Base-by-base conservation (phyloP, 768 basidiomycete species). In the Lactarius psammicola region DNA sequence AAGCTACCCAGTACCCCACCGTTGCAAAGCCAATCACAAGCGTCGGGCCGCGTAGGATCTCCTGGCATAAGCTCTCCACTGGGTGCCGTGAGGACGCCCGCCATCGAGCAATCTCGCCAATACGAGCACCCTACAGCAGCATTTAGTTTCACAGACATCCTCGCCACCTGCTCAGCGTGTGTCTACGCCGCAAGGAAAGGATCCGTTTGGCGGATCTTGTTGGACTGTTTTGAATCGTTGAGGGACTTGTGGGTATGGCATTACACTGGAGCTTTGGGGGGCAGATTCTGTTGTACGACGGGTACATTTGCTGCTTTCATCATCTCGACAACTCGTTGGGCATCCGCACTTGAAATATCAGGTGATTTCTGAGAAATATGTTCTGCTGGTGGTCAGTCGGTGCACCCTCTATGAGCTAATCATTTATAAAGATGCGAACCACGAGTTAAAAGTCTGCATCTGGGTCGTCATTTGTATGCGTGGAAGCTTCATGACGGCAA, bases 181-280 rank as follows among this genome's bases (percentile, higher is more conserved):
- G 7, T 72, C 60, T 64, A 55, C 77, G 68, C 70, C 74, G 53
- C 81, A 83, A 68, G 80, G 77, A 63, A 94, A 90, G 74, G 92
- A 94, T 75, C 92, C 92, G 49, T 94, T 94, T 71, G 90, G n/a
- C 90, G 7, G 92, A 94, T 76, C 79, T 94, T 40, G 90, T 82
- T 2, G 87, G 87, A 23, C 76, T 94, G 62, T 92, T 94, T 74
- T 94, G 72, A 72, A 59, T 58, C 49, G 33, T 13, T 8, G 42
- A 31, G 9, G 53, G 54, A 15, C 17, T 65, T 20, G 56, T 51
- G 42, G 55, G 51, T 40, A 49, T 42, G 33, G 38, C 42, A 62
- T 62, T 53, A 36, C 26, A 40, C 40, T 60, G 20, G 34, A 18
- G 23, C 31, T 53, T 59, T 59, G 56, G 30, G 33, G 34, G 49